Conservation (phyloP, 768 basidiomycete genomes). For the Leccinum olivaceopallidum region DNA sequence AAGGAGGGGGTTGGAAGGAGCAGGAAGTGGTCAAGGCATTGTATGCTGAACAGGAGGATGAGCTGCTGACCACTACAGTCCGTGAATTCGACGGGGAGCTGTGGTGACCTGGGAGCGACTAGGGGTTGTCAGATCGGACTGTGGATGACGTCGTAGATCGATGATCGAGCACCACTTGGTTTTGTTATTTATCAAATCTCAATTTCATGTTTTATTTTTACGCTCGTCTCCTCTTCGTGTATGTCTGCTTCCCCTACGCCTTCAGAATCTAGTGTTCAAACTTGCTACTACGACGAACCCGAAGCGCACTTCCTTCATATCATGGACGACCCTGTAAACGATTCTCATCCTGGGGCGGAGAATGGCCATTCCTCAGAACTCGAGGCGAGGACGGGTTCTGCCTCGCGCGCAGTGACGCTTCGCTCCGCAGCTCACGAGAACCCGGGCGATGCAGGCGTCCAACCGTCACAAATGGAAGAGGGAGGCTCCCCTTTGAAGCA, state of each 20-base stretch:
- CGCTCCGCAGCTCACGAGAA: slow-evolving; percentile 1
- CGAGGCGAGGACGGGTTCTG: background rate
- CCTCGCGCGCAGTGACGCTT: background rate
- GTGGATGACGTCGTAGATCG: slow-evolving; percentile 21
- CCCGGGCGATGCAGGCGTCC: background rate
- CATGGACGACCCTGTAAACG: background rate
- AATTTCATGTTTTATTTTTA: slow-evolving; percentile 2
- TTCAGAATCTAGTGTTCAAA: slow-evolving; percentile 35
- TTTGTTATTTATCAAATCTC: slow-evolving; percentile 24
- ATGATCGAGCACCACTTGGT: slow-evolving; percentile 5
- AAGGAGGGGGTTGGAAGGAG: slow-evolving; percentile 36
- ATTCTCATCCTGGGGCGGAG: slow-evolving; percentile 7
- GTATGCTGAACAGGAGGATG: slow-evolving; percentile 34
- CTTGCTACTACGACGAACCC: slow-evolving; percentile 48
- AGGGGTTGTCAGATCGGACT: slow-evolving; percentile 8
- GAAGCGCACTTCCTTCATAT: slow-evolving; percentile 27
- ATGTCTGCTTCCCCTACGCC: slow-evolving; percentile 18
- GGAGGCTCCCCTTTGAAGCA: background rate
- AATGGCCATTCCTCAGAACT: background rate
- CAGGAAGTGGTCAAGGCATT: slow-evolving; percentile 38
- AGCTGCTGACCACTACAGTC: slow-evolving; percentile 25
- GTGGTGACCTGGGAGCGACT: slow-evolving; percentile 13
- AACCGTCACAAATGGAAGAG: background rate
- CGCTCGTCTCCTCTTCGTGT: background rate
- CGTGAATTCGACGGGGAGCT: slow-evolving; percentile 30